These are phyloP conservation scores for Triadica sebifera DNA, from an alignment of 345 rosid genomes.

Conservation along the genomic window DNA sequence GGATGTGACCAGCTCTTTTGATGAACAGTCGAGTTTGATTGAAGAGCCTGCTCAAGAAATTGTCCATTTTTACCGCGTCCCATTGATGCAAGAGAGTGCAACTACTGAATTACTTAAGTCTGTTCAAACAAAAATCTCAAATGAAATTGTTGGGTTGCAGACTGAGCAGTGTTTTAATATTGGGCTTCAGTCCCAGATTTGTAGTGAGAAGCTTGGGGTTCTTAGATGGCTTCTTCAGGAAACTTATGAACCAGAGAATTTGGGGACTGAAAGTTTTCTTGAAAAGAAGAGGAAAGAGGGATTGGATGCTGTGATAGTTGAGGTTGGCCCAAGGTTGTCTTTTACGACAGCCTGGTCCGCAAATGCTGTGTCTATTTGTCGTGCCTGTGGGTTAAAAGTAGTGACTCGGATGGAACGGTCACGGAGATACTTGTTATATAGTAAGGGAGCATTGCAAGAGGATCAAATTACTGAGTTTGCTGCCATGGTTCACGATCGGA, in stretches of 20 bases:
- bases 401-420: constrained; percentile 87
- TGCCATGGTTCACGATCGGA: constrained; percentile 80
- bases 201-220: constrained; percentile 48
- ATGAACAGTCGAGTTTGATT: constrained; percentile 42
- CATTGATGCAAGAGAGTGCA: constrained; percentile 75
- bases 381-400: constrained; percentile 68
- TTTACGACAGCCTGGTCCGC: constrained; percentile 96
- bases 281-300: constrained; percentile 71
- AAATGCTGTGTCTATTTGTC: constrained; percentile 84
- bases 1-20: constrained; percentile 36
- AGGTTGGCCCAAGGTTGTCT: constrained; percentile 87
- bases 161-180: constrained; percentile 87
- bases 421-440: constrained; percentile 70
- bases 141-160: constrained; percentile 66
- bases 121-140: constrained; percentile 58
- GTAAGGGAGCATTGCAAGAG: constrained; percentile 52
- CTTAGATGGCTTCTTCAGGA: constrained; percentile 88
- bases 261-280: constrained; percentile 71
- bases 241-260: constrained; percentile 85
- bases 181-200: constrained; percentile 47
- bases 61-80: constrained; percentile 69
- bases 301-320: constrained; percentile 51
- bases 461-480: constrained; percentile 61
- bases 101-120: constrained; percentile 58
- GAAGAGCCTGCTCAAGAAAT: constrained; percentile 60